Evolutionary conservation across 2,329 filamentous ascomycete genomes (phyloP), one percentile per base, ranked within the genome.

Genomic region (Botrytis medusae): DNA sequence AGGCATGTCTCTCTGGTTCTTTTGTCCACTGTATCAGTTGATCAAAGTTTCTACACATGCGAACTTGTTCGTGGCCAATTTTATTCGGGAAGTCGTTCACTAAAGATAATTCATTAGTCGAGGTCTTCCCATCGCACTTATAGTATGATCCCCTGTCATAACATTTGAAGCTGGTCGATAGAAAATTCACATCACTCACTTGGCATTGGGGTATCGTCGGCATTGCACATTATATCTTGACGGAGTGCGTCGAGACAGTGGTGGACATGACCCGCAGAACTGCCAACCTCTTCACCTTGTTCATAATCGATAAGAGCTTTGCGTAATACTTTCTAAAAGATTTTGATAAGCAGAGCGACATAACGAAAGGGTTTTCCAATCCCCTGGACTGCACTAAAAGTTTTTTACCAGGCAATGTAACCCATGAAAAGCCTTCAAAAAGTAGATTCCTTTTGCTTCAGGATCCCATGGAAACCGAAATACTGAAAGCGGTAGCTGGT

Each of bases 11-110:
- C 42, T 64, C 37, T 18, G 61, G 61, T 20, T 71, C 20, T 32
- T 71, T 46, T 34, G 71, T 67, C 71, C 71, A 72, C 25, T 34
- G 46, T 20, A 68, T 46, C 18, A 72, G 62, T 42, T 67, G 61
- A 54, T 72, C 20, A 42, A 72, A 72, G 40, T 72, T 68, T n/a
- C 71, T 62, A 46, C 71, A 72, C 61, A 68, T 68, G n/a, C 71
- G 71, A 42, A 68, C 62, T 60, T 72, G 71, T 40, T 63, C 37
- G 32, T 72, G 37, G 32, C 71, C 71, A 18, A 68, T 48, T n/a
- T 67, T 54, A 29, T 37, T 54, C 18, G 37, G 32, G 61, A 34
- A 40, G 46, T 72, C 34, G 40, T 46, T 68, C 48, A 68, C 57
- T 59, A 10, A 59, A 34, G 8, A 10, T 34, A 9, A 29, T 20